A percentile compares a stretch with the other conserved stretches of the same genome.
phyloP scores from a whole-genome alignment of 495 filamentous ascomycete genomes.

The Lophium mytilinum region DNA sequence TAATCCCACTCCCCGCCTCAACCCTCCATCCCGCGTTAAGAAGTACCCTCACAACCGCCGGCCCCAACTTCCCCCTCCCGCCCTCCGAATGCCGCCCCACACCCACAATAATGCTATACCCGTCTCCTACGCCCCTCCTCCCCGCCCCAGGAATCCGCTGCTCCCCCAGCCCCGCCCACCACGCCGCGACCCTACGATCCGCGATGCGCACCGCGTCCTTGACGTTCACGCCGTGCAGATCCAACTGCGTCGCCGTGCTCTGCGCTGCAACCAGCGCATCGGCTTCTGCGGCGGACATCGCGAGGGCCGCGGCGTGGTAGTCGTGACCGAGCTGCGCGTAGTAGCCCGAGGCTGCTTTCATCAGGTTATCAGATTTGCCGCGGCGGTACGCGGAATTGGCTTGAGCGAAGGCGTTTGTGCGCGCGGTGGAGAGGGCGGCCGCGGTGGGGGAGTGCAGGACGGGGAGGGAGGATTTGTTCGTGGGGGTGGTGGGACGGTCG shows the following conservation, averaged over 20 bases:
- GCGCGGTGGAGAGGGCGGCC: constrained; percentile 33
- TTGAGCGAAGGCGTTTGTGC: constrained; percentile 47
- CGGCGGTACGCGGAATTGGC: constrained; percentile 54
- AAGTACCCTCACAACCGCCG: constrained; percentile 71
- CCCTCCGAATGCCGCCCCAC: constrained; percentile 69
- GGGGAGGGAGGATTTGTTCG: background rate
- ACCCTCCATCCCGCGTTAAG: constrained; percentile 76
- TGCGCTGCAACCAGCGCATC: constrained; percentile 54
- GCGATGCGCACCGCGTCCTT: constrained; percentile 71
- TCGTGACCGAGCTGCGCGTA: constrained; percentile 55
- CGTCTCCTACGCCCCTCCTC: constrained; percentile 28
- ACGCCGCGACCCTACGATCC: constrained; percentile 53
- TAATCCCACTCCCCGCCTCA: constrained; percentile 56
- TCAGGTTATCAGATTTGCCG: constrained; percentile 55
- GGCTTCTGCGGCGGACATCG: constrained; percentile 43
- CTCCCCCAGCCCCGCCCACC: constrained; percentile 73
- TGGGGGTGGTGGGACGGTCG: constrained; percentile 4
- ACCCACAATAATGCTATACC: constrained; percentile 73
- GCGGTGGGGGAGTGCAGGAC: constrained; percentile 4
- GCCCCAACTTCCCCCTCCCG: constrained; percentile 65
- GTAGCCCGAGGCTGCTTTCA: constrained; percentile 59
- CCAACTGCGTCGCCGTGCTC: constrained; percentile 49
- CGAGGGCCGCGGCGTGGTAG: constrained; percentile 39
- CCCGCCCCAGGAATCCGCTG: constrained; percentile 41
- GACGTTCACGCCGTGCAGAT: constrained; percentile 81